These are phyloP conservation scores for Aspergillus taichungensis DNA, from an alignment of 495 filamentous ascomycete species.

Conservation along the genomic window DNA sequence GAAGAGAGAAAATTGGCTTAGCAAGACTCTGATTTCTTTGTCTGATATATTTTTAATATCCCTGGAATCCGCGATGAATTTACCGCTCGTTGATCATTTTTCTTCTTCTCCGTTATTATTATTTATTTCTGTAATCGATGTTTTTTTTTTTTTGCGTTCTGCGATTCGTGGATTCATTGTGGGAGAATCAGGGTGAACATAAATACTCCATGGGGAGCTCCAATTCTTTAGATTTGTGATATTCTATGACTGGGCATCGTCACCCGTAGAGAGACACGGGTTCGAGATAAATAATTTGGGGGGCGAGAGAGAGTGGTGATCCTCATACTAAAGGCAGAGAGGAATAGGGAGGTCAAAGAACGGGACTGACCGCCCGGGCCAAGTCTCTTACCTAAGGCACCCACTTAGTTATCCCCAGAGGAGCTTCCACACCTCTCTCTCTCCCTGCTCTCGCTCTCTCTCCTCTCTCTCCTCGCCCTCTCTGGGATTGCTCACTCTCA, in stretches of 20 bases:
- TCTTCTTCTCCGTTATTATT: background rate
- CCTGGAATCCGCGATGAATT: conserved; percentile 36
- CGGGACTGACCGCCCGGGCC: too few species aligned
- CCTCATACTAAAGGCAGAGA: too few species aligned
- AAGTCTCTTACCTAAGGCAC: background rate
- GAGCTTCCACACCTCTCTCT: conserved; percentile 4
- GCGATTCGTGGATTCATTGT: too few species aligned
- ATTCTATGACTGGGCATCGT: too few species aligned
- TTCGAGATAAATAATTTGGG: too few species aligned
- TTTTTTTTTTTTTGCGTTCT: too few species aligned
- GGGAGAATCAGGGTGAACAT: too few species aligned
- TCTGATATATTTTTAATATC: conserved; percentile 44
- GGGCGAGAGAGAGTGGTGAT: too few species aligned
- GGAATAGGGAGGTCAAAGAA: too few species aligned
- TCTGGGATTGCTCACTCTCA: background rate
- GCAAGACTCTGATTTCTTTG: conserved; percentile 35
- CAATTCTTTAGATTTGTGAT: too few species aligned
- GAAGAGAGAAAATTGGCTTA: conserved; percentile 33
- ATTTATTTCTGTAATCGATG: conserved; percentile 4
- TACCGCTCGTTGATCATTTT: conserved; percentile 25
- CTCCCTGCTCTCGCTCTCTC: conserved; percentile 1
- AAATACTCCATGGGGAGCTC: too few species aligned
- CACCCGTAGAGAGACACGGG: too few species aligned
- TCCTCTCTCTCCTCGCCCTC: background rate
- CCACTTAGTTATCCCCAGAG: conserved; percentile 2